phyloP scores from a whole-genome alignment of 805 yeast genomes.

The Teunomyces kruisii region DNA sequence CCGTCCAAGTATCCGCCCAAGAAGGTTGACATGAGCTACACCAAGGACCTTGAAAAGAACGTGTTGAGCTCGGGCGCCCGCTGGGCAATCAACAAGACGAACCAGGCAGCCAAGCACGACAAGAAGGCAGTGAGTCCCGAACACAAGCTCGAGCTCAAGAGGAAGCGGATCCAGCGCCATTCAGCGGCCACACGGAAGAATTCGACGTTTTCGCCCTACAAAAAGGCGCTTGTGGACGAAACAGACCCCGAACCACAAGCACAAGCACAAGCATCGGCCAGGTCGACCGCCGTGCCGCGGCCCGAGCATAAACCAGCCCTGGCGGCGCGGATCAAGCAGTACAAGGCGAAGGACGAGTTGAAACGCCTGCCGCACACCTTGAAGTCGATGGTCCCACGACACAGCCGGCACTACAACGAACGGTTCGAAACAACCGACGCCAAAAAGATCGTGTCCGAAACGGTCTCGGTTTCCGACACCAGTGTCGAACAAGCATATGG shows the following conservation, averaged over 20 bases:
- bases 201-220: background rate
- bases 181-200: background rate
- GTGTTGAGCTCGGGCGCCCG: constrained; percentile 10
- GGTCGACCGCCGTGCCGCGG: no score
- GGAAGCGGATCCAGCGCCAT: background rate
- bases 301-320: background rate
- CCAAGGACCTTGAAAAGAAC: constrained; percentile 11
- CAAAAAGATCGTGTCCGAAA: constrained; percentile 2
- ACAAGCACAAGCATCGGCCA: no score
- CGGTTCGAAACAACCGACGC: constrained; percentile 1
- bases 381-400: background rate
- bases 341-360: background rate
- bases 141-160: constrained; percentile 1
- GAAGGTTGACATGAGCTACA: constrained; percentile 9
- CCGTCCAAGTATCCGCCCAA: constrained; percentile 6
- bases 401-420: constrained; percentile 1
- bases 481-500: constrained; percentile 15
- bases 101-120: background rate
- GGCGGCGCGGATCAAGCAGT: background rate
- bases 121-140: background rate
- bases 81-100: constrained; percentile 7
- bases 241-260: background rate
- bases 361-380: background rate
- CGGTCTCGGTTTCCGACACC: background rate
- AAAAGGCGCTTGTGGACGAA: background rate